These are phyloP conservation scores for Pulveroboletus sp. DNA, from an alignment of 768 basidiomycete species.

Conservation along the genomic window DNA sequence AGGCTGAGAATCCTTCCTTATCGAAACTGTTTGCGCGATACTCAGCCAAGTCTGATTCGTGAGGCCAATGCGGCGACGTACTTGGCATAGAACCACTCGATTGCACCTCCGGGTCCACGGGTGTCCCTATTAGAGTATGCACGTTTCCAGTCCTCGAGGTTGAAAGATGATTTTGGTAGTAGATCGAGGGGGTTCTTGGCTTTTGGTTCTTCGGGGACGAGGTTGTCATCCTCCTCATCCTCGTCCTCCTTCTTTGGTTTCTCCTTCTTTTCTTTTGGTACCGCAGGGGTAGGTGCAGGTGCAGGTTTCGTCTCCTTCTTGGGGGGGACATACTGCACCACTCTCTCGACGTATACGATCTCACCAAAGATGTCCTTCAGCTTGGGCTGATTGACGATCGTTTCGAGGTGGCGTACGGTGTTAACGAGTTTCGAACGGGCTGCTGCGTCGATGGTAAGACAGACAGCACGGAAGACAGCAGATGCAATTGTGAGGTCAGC, in stretches of 20 bases:
- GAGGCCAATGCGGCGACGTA: slow-evolving; percentile 32
- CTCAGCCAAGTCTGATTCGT: slow-evolving; percentile 2
- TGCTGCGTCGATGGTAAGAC: slow-evolving; percentile 58
- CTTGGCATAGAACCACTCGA: slow-evolving; percentile 98
- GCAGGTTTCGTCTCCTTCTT: slow-evolving; percentile 57
- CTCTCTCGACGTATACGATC: slow-evolving; percentile 62
- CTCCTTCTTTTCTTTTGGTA: slow-evolving; percentile 54
- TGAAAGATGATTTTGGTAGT: slow-evolving; percentile 82
- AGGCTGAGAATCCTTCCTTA: slow-evolving; percentile 81
- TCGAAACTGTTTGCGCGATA: slow-evolving; percentile 57
- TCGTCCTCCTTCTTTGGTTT: slow-evolving; percentile 51
- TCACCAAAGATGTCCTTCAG: slow-evolving; percentile 64
- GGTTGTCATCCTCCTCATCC: slow-evolving; percentile 74
- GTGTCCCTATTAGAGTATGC: slow-evolving; percentile 99
- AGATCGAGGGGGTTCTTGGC: slow-evolving; percentile 91
- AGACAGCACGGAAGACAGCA: slow-evolving; percentile 49
- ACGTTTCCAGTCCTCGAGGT: slow-evolving; percentile 96
- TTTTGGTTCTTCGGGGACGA: slow-evolving; percentile 80
- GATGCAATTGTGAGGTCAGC: slow-evolving; percentile 77
- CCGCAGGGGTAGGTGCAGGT: slow-evolving; percentile 42
- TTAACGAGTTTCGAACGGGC: slow-evolving; percentile 67
- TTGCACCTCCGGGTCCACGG: slow-evolving; percentile 67
- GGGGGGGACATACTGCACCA: slow-evolving; percentile 64
- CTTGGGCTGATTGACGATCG: slow-evolving; percentile 78
- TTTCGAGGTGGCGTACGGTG: slow-evolving; percentile 80